Conservation (phyloP, 2,329 filamentous ascomycete genomes). For the Aspergillus aculeatus region DNA sequence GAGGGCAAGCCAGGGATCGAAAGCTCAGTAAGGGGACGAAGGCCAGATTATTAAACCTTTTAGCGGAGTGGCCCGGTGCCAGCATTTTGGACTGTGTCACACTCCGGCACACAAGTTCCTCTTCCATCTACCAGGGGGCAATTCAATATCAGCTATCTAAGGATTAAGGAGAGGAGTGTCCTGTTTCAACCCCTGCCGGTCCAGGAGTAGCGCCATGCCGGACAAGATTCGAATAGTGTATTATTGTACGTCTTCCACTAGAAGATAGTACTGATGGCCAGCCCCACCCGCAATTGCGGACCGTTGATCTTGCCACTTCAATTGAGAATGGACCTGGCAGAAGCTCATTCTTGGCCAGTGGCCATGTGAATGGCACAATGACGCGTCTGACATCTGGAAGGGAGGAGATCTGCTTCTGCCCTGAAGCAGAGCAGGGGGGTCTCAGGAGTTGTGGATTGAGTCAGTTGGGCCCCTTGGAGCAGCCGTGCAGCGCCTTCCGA, state of each 20-base stretch:
- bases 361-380: too few species aligned
- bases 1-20: neutral
- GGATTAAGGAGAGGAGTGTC: neutral
- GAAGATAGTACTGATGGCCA: neutral
- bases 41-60: neutral
- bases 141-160: neutral
- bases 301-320: neutral
- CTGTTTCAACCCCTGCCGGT: neutral
- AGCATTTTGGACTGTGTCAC: neutral
- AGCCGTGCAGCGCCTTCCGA: neutral
- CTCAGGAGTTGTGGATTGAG: too few species aligned
- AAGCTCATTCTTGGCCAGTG: too few species aligned
- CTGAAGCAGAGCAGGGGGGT: too few species aligned
- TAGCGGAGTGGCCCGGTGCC: neutral
- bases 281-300: neutral
- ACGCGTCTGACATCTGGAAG: too few species aligned
- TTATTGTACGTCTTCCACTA: neutral
- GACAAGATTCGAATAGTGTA: neutral
- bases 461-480: too few species aligned
- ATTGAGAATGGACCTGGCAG: neutral
- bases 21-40: neutral
- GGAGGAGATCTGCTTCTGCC: too few species aligned
- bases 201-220: neutral
- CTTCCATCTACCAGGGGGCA: neutral
- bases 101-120: neutral